Evolutionary conservation across 2,329 filamentous ascomycete genomes (phyloP).

Genomic region (Gyromitra esculenta): DNA sequence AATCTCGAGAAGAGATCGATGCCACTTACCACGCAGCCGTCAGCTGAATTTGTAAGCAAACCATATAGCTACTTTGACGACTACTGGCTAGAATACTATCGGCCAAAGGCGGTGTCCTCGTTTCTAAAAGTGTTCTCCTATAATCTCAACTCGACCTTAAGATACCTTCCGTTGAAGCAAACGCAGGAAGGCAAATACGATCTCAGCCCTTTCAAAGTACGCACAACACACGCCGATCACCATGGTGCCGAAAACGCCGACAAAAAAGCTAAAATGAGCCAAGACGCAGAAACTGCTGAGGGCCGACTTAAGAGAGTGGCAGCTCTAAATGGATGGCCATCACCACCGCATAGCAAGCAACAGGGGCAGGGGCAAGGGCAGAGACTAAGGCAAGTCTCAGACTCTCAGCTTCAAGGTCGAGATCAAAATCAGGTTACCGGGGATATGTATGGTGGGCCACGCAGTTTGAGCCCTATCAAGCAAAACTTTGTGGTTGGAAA

Average conservation of each 20-base stretch:
- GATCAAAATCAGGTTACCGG: slow-evolving; percentile 31
- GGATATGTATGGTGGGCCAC: slow-evolving; percentile 37
- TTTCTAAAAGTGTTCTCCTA: slow-evolving; percentile 92
- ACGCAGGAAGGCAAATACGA: slow-evolving; percentile 80
- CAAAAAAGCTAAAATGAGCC: slow-evolving; percentile 29
- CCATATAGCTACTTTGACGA: slow-evolving; percentile 78
- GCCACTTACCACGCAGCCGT: slow-evolving; percentile 59
- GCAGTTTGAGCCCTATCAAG: slow-evolving; percentile 42
- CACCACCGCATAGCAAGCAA: slow-evolving; percentile 14
- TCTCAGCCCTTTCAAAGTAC: slow-evolving; percentile 85
- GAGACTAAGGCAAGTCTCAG: slow-evolving; percentile 11
- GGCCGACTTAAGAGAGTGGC: slow-evolving; percentile 57
- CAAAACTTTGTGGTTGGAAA: slow-evolving; percentile 48
- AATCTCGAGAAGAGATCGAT: slow-evolving; percentile 73
- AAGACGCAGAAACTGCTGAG: slow-evolving; percentile 54
- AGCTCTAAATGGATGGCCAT: slow-evolving; percentile 47
- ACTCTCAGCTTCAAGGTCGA: slow-evolving; percentile 33
- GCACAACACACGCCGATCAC: slow-evolving; percentile 64
- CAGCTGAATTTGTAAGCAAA: slow-evolving; percentile 60
- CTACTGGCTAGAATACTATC: slow-evolving; percentile 98
- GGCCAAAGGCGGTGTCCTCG: slow-evolving; percentile 84
- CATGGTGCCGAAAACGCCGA: slow-evolving; percentile 52
- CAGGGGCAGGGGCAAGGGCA: slow-evolving; percentile 24
- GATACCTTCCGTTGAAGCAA: slow-evolving; percentile 78
- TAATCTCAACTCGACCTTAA: slow-evolving; percentile 88